Base-by-base conservation (phyloP, 139 green algal species). In the Penium margaritaceum region DNA sequence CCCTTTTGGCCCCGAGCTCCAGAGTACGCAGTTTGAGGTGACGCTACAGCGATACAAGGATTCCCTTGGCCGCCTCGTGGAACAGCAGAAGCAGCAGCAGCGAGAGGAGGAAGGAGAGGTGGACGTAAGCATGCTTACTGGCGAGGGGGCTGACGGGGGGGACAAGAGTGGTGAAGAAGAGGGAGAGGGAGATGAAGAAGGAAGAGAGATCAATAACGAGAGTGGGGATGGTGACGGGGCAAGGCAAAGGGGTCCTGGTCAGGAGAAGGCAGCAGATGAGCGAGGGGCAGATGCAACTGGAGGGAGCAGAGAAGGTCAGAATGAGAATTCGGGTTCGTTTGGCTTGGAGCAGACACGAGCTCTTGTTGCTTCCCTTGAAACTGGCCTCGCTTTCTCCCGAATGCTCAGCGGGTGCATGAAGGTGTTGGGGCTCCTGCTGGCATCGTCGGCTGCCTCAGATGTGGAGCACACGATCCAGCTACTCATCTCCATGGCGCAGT, bases 391-490 rank as follows among this genome's bases (percentile, higher is more conserved):
- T 5, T 96, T 94, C 55, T 54, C 65, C n/a, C 66, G 68, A 7
- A 46, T 34, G 36, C 41, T 85, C 30, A 64, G 63, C 12, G 72
- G 70, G 5, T 75, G 77, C 2, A 82, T 79, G 41, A 19, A 30
- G 15, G 68, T 76, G 24, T 58, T 92, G 24, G 77, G 57, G 12
- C 70, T 90, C 55, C 87, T 96, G 63, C 83, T 96, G 76, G 82
- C 84, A 2, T 88, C 76, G 34, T 70, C 81, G 3, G 84, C 77
- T 3, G 47, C 82, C 30, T 86, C 77, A 9, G 88, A 92, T 57
- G 84, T 89, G 5, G 79, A 88, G 44, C 86, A 95, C 60, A 83
- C 84, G 21, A 89, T 95, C 37, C 70, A 75, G 7, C 76, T 93
- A 44, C 79, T 96, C 37, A 85, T 90, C 30, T 69, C 87, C 5